Conservation (phyloP, 1,139 yeast genomes). For the Geotrichum cucujoidarum region DNA sequence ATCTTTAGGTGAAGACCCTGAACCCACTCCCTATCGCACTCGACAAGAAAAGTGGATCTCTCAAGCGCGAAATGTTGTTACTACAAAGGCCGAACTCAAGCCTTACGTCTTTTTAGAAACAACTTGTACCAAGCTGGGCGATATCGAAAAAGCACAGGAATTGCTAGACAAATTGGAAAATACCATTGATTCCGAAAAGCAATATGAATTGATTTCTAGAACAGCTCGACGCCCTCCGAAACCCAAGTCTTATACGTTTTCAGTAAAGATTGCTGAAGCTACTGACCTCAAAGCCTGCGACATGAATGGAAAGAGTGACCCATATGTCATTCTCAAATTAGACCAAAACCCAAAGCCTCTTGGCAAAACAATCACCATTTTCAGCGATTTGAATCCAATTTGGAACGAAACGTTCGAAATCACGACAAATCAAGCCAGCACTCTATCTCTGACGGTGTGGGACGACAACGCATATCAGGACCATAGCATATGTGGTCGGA, state of each 20-base stretch:
- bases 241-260: constrained; percentile 52
- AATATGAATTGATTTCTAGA: constrained; percentile 46
- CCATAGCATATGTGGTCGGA: constrained; percentile 67
- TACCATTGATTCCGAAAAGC: constrained; percentile 54
- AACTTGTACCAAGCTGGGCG: constrained; percentile 70
- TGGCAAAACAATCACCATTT: constrained; percentile 66
- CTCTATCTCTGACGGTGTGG: constrained; percentile 66
- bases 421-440: constrained; percentile 36
- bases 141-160: constrained; percentile 57
- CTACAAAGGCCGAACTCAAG: constrained; percentile 41
- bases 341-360: constrained; percentile 52
- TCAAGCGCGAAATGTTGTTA: constrained; percentile 43
- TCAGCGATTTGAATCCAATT: constrained; percentile 61
- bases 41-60: constrained; percentile 39
- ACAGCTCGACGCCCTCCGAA: constrained; percentile 33
- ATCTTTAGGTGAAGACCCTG: constrained; percentile 34
- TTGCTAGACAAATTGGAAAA: constrained; percentile 59
- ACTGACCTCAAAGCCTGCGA: constrained; percentile 59
- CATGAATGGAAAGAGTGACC: constrained; percentile 52
- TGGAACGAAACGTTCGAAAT: constrained; percentile 83
- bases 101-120: constrained; percentile 58
- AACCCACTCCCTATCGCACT: constrained; percentile 31
- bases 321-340: constrained; percentile 67
- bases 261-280: constrained; percentile 62
- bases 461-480: constrained; percentile 53